These are phyloP conservation scores for Solanum verrucosum DNA, from an alignment of 257 asterid species.

Conservation along the genomic window DNA sequence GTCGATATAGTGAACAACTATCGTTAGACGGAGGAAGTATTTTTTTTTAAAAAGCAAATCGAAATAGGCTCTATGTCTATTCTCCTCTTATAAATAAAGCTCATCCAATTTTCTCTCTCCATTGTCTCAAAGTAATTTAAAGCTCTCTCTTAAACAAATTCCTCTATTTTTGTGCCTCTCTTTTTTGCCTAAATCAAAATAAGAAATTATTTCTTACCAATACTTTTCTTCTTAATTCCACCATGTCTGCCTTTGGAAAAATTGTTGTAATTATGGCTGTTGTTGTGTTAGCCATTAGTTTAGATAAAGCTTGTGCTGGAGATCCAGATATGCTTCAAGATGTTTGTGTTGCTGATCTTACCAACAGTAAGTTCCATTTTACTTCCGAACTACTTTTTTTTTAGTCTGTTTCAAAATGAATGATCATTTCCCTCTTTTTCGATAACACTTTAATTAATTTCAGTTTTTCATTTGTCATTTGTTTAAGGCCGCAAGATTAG, in stretches of 20 bases:
- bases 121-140: not conserved
- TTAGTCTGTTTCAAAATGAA: too few relatives aligned
- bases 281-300: not conserved
- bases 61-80: not conserved
- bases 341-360: slow-evolving; percentile 58
- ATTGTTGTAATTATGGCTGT: not conserved
- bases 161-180: not conserved
- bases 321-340: slow-evolving; percentile 65
- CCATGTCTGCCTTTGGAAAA: slow-evolving; percentile 6
- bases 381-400: too few relatives aligned
- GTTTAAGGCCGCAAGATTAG: too few relatives aligned
- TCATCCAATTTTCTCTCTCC: not conserved
- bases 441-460: too few relatives aligned
- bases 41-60: not conserved
- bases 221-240: not conserved
- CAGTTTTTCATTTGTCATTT: too few relatives aligned
- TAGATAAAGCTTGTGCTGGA: slow-evolving; percentile 11
- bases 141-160: not conserved
- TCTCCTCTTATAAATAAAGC: slow-evolving; percentile 4
- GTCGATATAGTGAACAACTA: too few relatives aligned
- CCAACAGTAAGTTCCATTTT: slow-evolving; percentile 20
- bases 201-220: not conserved
- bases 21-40: too few relatives aligned
- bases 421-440: too few relatives aligned
- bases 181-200: not conserved